Conservation (phyloP, 345 rosid species). For the rapeseed (Brassica napus) region Da-Ae NC_063444.1:17340501-17341000, state of each 20-base stretch:
- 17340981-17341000: conserved; percentile 88
- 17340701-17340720: conserved; percentile 49
- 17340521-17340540: not conserved
- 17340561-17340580: not conserved
- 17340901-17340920: conserved; percentile 57
- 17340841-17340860: not conserved
- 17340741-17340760: conserved; percentile 79
- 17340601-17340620: not conserved
- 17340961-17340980: conserved; percentile 94
- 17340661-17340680: conserved; percentile 4
- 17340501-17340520: conserved; percentile 76
- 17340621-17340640: conserved; percentile 10
- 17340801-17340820: conserved; percentile 17
- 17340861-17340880: not conserved
- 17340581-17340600: conserved; percentile 4
- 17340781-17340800: conserved; percentile 45
- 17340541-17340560: conserved; percentile 8
- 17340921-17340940: conserved; percentile 58
- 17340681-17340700: conserved; percentile 31
- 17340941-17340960: conserved; percentile 71
- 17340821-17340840: not conserved
- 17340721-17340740: conserved; percentile 93
- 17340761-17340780: conserved; percentile 92
- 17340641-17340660: not conserved
- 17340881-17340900: conserved; percentile 90